Evolutionary conservation across 2,329 filamentous ascomycete species (phyloP).

Genomic region (Hymenoscyphus linearis): DNA sequence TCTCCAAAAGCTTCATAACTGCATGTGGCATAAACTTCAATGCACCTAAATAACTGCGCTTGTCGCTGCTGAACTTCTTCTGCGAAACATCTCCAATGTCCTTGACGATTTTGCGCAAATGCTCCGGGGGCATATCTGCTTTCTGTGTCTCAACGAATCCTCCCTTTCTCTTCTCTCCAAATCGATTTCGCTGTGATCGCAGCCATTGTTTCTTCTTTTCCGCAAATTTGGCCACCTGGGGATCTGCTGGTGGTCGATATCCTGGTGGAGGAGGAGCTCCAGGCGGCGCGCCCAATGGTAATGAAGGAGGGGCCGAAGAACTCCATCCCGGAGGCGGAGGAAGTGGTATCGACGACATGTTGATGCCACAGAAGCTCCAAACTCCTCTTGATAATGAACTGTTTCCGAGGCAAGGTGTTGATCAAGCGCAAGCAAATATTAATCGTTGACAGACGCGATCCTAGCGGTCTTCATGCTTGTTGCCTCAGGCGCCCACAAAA

Average conservation of each 20-base stretch:
- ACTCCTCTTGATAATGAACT: constrained; percentile 22
- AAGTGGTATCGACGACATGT: constrained; percentile 56
- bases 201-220: constrained; percentile 99
- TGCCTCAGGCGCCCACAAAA: neutral
- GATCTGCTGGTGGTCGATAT: constrained; percentile 73
- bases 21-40: constrained; percentile 99
- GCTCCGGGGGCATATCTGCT: constrained; percentile 96
- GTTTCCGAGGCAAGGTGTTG: neutral
- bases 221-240: constrained; percentile 87
- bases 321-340: constrained; percentile 66
- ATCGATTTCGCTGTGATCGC: constrained; percentile 81
- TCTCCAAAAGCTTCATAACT: constrained; percentile 92
- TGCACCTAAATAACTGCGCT: constrained; percentile 93
- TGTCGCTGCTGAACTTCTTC: constrained; percentile 98
- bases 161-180: constrained; percentile 93
- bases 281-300: constrained; percentile 41
- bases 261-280: constrained; percentile 73
- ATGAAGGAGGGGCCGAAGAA: constrained; percentile 44
- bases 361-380: constrained; percentile 28
- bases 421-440: neutral
- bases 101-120: constrained; percentile 95
- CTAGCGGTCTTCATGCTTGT: neutral
- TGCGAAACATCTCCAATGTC: constrained; percentile 99
- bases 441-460: neutral
- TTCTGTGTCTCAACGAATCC: constrained; percentile 98